Conservation (phyloP, 345 rosid genomes). For the Moricandia moricandioides region DNA sequence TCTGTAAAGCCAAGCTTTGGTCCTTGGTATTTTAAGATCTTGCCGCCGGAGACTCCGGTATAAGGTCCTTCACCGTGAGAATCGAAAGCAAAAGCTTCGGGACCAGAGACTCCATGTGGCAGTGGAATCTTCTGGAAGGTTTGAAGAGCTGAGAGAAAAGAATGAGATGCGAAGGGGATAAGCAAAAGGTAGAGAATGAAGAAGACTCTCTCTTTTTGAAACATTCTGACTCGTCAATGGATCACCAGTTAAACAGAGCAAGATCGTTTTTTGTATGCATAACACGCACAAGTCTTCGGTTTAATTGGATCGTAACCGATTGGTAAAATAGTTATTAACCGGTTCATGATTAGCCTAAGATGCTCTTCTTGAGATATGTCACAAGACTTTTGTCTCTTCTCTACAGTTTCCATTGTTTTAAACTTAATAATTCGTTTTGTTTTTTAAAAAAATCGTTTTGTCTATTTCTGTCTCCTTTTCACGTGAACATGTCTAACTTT, state of each 20-base stretch:
- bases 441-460: background rate
- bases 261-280: slow-evolving; percentile 13
- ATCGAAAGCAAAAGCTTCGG: slow-evolving; percentile 34
- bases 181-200: too few relatives aligned
- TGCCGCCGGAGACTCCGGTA: slow-evolving; percentile 44
- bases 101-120: slow-evolving; percentile 18
- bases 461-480: slow-evolving; percentile 8
- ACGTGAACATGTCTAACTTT: slow-evolving; percentile 29
- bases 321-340: background rate
- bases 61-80: slow-evolving; percentile 36
- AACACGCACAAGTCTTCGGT: background rate
- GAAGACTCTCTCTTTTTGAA: background rate
- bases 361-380: slow-evolving; percentile 12
- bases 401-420: background rate
- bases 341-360: slow-evolving; percentile 6
- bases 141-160: background rate
- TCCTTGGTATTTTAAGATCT: slow-evolving; percentile 36
- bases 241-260: slow-evolving; percentile 2
- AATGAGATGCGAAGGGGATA: background rate
- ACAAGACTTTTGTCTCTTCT: slow-evolving; percentile 27
- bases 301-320: background rate
- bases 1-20: slow-evolving; percentile 32
- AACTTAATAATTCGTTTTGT: background rate
- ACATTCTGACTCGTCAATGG: slow-evolving; percentile 9
- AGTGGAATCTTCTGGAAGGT: slow-evolving; percentile 20